Conservation (phyloP, 1,139 yeast genomes). For the Scheffersomyces cryptocercus region DNA sequence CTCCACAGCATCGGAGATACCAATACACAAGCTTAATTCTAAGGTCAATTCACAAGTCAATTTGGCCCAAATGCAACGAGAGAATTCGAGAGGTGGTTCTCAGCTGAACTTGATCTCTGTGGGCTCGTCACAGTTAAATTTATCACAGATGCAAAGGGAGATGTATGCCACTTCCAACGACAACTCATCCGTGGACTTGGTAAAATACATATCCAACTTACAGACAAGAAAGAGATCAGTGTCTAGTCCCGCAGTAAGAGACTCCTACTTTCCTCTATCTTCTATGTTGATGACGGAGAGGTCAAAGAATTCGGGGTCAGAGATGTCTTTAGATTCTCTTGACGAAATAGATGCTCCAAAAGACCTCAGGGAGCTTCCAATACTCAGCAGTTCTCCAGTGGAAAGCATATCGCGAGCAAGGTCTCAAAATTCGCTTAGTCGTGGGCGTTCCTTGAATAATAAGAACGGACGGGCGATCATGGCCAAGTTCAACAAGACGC, state of each 20-base stretch:
- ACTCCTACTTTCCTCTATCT: slow-evolving; percentile 32
- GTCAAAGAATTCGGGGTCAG: background rate
- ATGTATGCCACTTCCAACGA: slow-evolving; percentile 25
- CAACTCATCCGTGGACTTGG: slow-evolving; percentile 31
- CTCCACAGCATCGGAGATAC: slow-evolving; percentile 42
- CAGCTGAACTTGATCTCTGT: too few species aligned
- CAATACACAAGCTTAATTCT: slow-evolving; percentile 40
- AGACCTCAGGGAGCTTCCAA: background rate
- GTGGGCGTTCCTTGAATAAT: slow-evolving; percentile 18
- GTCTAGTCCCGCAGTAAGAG: slow-evolving; percentile 24
- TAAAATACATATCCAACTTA: slow-evolving; percentile 15
- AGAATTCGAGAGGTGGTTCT: slow-evolving; percentile 4
- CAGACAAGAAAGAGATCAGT: slow-evolving; percentile 20
- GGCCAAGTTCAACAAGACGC: slow-evolving; percentile 23
- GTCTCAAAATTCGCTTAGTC: slow-evolving; percentile 27
- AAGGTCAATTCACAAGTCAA: slow-evolving; percentile 41
- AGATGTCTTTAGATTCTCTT: background rate
- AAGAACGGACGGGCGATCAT: too few species aligned
- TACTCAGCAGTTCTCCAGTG: background rate
- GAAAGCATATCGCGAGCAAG: slow-evolving; percentile 13
- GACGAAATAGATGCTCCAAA: background rate
- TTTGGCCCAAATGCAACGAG: slow-evolving; percentile 12
- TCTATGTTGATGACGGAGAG: too few species aligned
- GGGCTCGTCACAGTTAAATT: slow-evolving; percentile 22
- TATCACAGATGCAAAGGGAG: slow-evolving; percentile 28